Evolutionary conservation across 2,329 filamentous ascomycete genomes (phyloP).

Genomic region (Calonectria honghensis): DNA sequence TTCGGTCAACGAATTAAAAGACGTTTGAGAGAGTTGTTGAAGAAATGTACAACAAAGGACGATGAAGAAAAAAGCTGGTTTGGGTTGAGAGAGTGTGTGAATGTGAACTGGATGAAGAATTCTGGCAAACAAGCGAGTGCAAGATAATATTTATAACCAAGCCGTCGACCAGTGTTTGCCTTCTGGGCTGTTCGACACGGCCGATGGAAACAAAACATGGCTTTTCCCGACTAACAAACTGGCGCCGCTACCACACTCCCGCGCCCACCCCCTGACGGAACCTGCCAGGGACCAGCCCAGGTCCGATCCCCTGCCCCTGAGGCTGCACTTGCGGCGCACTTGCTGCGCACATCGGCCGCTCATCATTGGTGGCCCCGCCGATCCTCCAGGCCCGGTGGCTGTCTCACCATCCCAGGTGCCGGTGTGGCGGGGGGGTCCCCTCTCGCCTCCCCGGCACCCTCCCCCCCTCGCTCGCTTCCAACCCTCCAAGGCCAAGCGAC

Average conservation of each 20-base stretch:
- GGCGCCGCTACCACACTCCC: background rate
- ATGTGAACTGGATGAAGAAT: slow-evolving; percentile 13
- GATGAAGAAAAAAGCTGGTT: slow-evolving; percentile 14
- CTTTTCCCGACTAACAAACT: slow-evolving; percentile 1
- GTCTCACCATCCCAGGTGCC: slow-evolving; percentile 36
- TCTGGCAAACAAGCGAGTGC: background rate
- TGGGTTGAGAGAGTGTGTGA: slow-evolving; percentile 20
- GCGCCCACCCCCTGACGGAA: slow-evolving; percentile 2
- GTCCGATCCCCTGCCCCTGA: background rate
- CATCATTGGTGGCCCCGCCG: slow-evolving; percentile 29
- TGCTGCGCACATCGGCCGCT: background rate
- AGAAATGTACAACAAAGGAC: slow-evolving; percentile 26
- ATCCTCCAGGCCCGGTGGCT: slow-evolving; percentile 28
- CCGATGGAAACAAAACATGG: slow-evolving; percentile 20
- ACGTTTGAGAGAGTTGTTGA: slow-evolving; percentile 8
- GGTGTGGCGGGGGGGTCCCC: slow-evolving; percentile 2
- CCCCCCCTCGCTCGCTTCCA: background rate
- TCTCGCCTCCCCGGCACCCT: background rate
- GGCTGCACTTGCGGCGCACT: slow-evolving; percentile 20
- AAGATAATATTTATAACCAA: slow-evolving; percentile 24
- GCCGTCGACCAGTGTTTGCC: background rate
- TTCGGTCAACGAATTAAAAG: slow-evolving; percentile 29
- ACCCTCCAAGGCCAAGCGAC: background rate
- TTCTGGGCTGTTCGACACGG: slow-evolving; percentile 24
- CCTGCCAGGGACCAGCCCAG: slow-evolving; percentile 29